Conservation (phyloP, 192 early-diverging fungal species). For the Backusella westeae region DNA sequence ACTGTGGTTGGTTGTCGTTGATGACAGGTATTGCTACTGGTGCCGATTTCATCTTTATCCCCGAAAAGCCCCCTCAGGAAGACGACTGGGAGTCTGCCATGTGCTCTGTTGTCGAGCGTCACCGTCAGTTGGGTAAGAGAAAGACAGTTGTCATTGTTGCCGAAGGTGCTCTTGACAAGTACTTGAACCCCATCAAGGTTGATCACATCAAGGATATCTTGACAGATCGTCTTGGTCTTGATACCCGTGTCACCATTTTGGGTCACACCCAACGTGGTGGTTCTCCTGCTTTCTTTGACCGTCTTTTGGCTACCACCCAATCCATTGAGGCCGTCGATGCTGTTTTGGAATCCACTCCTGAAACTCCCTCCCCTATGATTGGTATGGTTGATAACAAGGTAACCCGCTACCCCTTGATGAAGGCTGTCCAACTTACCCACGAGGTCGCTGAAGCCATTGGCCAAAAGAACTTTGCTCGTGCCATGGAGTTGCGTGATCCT, state of each 20-base stretch:
- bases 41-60: conserved; percentile 96
- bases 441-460: conserved; percentile 82
- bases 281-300: conserved; percentile 84
- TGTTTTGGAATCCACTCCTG: conserved; percentile 78
- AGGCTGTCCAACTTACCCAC: conserved; percentile 88
- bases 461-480: conserved; percentile 80
- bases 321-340: conserved; percentile 94
- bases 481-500: conserved; percentile 86
- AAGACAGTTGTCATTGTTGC: conserved; percentile 95
- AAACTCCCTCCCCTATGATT: conserved; percentile 90
- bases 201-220: conserved; percentile 84
- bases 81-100: conserved; percentile 89
- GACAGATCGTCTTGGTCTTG: conserved; percentile 73
- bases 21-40: conserved; percentile 86
- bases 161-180: conserved; percentile 92
- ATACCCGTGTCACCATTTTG: conserved; percentile 91
- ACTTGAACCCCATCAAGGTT: conserved; percentile 84
- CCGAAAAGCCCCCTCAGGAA: conserved; percentile 85
- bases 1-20: conserved; percentile 94
- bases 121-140: conserved; percentile 82
- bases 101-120: conserved; percentile 58
- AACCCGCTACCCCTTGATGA: conserved; percentile 82
- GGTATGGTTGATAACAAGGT: conserved; percentile 91
- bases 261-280: conserved; percentile 98
- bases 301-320: conserved; percentile 92